Evolutionary conservation across 2,329 filamentous ascomycete species (phyloP), one percentile per base, ranked within the genome.

Genomic region (Lachnellula hyalina): DNA sequence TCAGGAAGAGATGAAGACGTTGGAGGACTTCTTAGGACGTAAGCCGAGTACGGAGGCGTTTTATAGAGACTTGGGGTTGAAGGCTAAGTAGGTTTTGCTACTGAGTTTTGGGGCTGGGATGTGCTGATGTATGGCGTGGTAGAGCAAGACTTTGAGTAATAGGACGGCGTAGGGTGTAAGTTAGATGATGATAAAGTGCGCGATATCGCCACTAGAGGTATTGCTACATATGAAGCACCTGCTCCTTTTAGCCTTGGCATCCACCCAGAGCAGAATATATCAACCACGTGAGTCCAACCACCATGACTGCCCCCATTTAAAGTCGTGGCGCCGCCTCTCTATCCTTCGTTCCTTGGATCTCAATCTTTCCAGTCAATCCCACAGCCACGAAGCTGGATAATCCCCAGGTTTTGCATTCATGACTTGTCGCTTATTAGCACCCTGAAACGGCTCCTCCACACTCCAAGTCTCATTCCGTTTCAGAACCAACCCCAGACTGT

Each of bases 41-140:
- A 83, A 87, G 72, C 89, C 89, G 0, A 90, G 81, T 68, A 85
- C 82, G 0, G 87, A 93, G 67, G 83, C 89, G 1, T 94, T 94
- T 67, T 93, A 92, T 71, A 80, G 82, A 71, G 89, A 93, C 68
- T 74, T 94, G 49, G 89, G 89, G 2, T 64, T 79, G 50, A 42
- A 42, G 15, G 40, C 38, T 17, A 41, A 51, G 41, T 28, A 8
- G 34, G 19, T 21, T n/a, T 47, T 7, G 34, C 15, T 5, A 25
- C 34, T 34, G 46, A 5, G n/a, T 7, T 47, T n/a, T 12, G 12
- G 36, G 12, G 12, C 6, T n/a, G 40, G 19, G 17, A n/a, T 11
- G 40, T 15, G 40, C 40, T 42, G 40, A 42, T 42, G 4, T 42
- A 19, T 42, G 17, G 4, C 17, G 7, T 25, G 40, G 6, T 42